Conservation (phyloP, 2,329 filamentous ascomycete species). For the Lachnellula cervina region DNA sequence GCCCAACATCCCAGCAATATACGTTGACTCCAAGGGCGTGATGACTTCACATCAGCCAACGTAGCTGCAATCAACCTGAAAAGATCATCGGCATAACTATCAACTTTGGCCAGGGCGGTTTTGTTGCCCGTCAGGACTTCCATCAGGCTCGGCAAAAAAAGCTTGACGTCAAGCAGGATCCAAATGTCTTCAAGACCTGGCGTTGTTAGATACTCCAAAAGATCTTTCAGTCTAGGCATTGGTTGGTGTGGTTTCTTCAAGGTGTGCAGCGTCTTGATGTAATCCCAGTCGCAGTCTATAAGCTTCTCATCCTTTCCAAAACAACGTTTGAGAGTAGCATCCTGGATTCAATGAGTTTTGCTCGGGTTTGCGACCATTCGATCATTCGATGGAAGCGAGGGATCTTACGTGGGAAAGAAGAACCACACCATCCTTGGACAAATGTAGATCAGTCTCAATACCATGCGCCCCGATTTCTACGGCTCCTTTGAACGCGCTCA, state of each 20-base stretch:
- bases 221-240: conserved; percentile 70
- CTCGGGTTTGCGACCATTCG: background rate
- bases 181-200: conserved; percentile 66
- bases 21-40: conserved; percentile 63
- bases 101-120: conserved; percentile 43
- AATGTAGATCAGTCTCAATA: conserved; percentile 85
- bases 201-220: conserved; percentile 65
- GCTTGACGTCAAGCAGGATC: conserved; percentile 86
- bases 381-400: background rate
- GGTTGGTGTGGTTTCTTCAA: conserved; percentile 60
- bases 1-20: conserved; percentile 82
- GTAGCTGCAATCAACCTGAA: conserved; percentile 63
- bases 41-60: conserved; percentile 47
- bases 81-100: conserved; percentile 67
- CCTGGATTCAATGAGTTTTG: conserved; percentile 41
- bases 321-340: conserved; percentile 72
- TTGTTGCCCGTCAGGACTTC: background rate
- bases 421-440: conserved; percentile 76
- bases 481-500: conserved; percentile 71
- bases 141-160: conserved; percentile 32
- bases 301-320: conserved; percentile 70
- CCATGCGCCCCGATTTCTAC: conserved; percentile 73
- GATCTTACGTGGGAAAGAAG: conserved; percentile 70
- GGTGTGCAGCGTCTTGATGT: conserved; percentile 65
- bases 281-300: conserved; percentile 70